These are phyloP conservation scores for Parafenestella ontariensis DNA, from an alignment of 2,329 filamentous ascomycete genomes.

Conservation along the genomic window DNA sequence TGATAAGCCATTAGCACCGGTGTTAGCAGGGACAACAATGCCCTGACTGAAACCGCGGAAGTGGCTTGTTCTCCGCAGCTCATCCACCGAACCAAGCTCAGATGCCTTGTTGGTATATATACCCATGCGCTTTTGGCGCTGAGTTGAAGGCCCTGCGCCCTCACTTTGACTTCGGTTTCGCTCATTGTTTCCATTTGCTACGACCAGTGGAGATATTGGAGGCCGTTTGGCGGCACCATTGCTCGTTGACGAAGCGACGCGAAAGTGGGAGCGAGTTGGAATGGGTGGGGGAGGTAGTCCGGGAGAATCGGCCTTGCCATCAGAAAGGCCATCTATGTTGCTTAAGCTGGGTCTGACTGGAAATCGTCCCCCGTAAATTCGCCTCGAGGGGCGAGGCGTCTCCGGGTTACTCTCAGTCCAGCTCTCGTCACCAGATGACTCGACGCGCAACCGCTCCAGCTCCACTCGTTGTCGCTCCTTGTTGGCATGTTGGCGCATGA, in stretches of 20 bases:
- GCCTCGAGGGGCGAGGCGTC: conserved; percentile 73
- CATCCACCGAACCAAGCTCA: conserved; percentile 61
- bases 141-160: conserved; percentile 59
- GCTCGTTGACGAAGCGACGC: conserved; percentile 71
- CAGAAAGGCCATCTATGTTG: conserved; percentile 65
- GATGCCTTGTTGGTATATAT: conserved; percentile 64
- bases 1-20: conserved; percentile 34
- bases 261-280: conserved; percentile 80
- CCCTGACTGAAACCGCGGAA: conserved; percentile 65
- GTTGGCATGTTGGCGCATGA: conserved; percentile 57
- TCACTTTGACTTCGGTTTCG: conserved; percentile 70
- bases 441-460: conserved; percentile 47
- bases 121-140: conserved; percentile 66
- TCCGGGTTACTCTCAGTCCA: conserved; percentile 72
- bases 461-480: conserved; percentile 44
- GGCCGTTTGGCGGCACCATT: conserved; percentile 70
- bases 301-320: conserved; percentile 50
- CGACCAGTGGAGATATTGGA: conserved; percentile 72
- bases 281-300: conserved; percentile 70
- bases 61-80: conserved; percentile 60
- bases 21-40: conserved; percentile 51
- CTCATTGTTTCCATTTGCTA: conserved; percentile 71
- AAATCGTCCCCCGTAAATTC: conserved; percentile 63
- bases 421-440: conserved; percentile 58
- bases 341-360: conserved; percentile 71